phyloP scores from a whole-genome alignment of 2,329 filamentous ascomycete species.

The Graphilbum fragrans region DNA sequence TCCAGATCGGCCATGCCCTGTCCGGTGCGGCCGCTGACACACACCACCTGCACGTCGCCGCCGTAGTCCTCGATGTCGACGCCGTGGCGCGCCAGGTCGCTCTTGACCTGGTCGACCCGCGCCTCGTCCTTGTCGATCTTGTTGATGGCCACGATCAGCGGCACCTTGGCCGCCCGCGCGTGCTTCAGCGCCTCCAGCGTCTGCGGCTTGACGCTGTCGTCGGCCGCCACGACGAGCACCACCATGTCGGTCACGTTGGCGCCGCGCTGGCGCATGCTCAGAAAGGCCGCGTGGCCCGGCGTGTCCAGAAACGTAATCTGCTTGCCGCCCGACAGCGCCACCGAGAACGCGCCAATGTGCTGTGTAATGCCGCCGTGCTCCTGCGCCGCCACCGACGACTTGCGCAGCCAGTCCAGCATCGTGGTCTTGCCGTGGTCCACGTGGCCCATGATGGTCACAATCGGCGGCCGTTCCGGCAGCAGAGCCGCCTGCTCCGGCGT shows the following conservation, averaged over 20 bases:
- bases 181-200: slow-evolving; percentile 95
- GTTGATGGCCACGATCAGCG: slow-evolving; percentile 95
- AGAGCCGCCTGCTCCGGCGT: slow-evolving; percentile 52
- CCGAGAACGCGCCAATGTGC: slow-evolving; percentile 95
- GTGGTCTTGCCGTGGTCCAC: slow-evolving; percentile 99
- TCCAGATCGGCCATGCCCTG: slow-evolving; percentile 84
- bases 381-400: slow-evolving; percentile 79
- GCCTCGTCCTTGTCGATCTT: slow-evolving; percentile 87
- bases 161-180: slow-evolving; percentile 73
- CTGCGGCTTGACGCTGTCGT: slow-evolving; percentile 95
- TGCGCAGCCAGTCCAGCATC: slow-evolving; percentile 82
- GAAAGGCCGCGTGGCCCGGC: slow-evolving; percentile 87
- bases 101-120: slow-evolving; percentile 72
- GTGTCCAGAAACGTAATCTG: slow-evolving; percentile 95
- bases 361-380: slow-evolving; percentile 97
- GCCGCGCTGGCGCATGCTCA: slow-evolving; percentile 90
- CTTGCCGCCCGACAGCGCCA: slow-evolving; percentile 74
- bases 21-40: slow-evolving; percentile 87
- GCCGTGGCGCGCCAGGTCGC: slow-evolving; percentile 70
- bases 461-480: slow-evolving; percentile 69
- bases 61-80: slow-evolving; percentile 92
- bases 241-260: slow-evolving; percentile 96
- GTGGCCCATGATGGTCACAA: slow-evolving; percentile 98
- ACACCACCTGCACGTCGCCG: slow-evolving; percentile 85
- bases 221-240: slow-evolving; percentile 86